A percentile compares a stretch with the other conserved stretches of the same genome.
Evolutionary conservation across 2,329 filamentous ascomycete species (phyloP).

Genomic region (Curvularia sp.): DNA sequence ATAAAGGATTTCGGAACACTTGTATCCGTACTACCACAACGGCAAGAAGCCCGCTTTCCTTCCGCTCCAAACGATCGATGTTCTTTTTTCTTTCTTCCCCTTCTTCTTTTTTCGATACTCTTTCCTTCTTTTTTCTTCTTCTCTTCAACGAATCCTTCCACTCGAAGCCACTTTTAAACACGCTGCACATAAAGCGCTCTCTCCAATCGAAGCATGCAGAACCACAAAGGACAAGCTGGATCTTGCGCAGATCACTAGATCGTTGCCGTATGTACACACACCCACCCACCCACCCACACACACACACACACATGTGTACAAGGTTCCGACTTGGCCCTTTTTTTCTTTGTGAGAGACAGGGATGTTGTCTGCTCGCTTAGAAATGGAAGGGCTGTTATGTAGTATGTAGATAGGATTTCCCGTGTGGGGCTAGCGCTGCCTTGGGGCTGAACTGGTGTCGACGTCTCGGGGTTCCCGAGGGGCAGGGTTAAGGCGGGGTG

Average conservation of each 20-base stretch:
- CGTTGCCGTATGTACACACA: not conserved
- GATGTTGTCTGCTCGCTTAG: not conserved
- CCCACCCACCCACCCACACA: too few species aligned
- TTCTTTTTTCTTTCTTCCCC: not conserved
- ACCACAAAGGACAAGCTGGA: not conserved
- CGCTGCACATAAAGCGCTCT: not conserved
- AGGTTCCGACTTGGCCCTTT: not conserved
- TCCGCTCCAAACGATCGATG: not conserved
- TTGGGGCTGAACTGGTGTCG: not conserved
- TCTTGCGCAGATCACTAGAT: not conserved
- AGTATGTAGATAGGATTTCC: not conserved
- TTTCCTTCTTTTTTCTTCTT: not conserved
- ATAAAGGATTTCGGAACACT: not conserved
- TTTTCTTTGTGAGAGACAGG: not conserved
- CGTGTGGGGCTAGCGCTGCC: not conserved
- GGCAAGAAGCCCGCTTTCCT: not conserved
- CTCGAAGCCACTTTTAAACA: not conserved
- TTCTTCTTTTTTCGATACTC: not conserved
- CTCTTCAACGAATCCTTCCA: not conserved
- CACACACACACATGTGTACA: not conserved
- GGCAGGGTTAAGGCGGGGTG: not conserved
- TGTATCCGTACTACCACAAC: not conserved
- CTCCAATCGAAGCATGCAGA: not conserved
- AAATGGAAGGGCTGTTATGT: not conserved
- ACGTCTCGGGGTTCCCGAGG: constrained; percentile 2